These are phyloP conservation scores for Cyberlindnera subsufficiens DNA, from an alignment of 805 yeast genomes.

Conservation along the genomic window DNA sequence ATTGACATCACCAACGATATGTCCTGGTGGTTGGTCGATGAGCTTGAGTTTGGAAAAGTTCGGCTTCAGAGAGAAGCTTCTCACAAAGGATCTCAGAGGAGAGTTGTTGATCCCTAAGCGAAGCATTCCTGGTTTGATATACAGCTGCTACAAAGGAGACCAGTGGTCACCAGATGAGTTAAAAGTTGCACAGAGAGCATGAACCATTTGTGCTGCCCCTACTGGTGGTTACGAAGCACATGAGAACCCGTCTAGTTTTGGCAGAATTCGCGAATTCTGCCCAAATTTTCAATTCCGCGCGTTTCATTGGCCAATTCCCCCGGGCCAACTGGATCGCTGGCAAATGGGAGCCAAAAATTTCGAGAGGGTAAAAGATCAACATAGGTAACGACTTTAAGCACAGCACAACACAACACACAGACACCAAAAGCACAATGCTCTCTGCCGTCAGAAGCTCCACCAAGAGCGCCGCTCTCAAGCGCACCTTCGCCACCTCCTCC, in stretches of 20 bases:
- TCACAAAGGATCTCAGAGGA: not conserved
- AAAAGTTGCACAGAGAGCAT: too few species aligned
- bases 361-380: not conserved
- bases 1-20: slow-evolving; percentile 64
- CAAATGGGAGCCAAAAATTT: not conserved
- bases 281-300: slow-evolving; percentile 14
- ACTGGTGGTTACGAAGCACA: not conserved
- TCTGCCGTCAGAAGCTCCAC: slow-evolving; percentile 19
- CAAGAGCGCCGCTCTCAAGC: slow-evolving; percentile 25
- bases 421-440: slow-evolving; percentile 16
- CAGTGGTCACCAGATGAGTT: too few species aligned
- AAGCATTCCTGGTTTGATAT: too few species aligned
- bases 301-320: slow-evolving; percentile 10
- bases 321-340: not conserved
- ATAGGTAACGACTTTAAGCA: not conserved
- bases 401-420: not conserved
- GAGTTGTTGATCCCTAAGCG: too few species aligned
- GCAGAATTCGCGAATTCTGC: not conserved
- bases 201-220: not conserved
- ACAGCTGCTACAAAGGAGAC: too few species aligned
- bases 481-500: slow-evolving; percentile 54
- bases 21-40: slow-evolving; percentile 68
- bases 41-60: slow-evolving; percentile 33
- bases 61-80: slow-evolving; percentile 18
- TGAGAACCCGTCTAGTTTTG: not conserved